Evolutionary conservation across 345 rosid species (phyloP).

Genomic region (Salix arbutifolia): DNA sequence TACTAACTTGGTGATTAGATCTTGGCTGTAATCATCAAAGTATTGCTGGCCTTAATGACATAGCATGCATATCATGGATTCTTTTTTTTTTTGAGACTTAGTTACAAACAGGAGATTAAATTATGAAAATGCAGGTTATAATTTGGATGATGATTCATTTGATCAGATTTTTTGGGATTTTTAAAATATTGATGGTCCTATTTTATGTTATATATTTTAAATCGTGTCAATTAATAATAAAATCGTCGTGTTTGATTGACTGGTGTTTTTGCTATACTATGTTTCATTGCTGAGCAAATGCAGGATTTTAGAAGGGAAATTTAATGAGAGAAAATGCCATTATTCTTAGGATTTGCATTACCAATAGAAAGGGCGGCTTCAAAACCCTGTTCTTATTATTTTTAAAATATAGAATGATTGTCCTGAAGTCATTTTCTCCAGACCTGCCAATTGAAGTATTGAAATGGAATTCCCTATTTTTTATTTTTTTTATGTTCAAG

Average conservation of each 20-base stretch:
- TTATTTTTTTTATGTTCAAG: neutral
- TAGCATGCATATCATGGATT: neutral
- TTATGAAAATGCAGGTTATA: neutral
- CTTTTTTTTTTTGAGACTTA: neutral
- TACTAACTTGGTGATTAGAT: neutral
- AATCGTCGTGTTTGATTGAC: neutral
- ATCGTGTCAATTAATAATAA: neutral
- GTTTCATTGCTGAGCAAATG: constrained; percentile 18
- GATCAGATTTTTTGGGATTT: too few species aligned
- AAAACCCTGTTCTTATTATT: neutral
- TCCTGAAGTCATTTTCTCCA: constrained; percentile 1
- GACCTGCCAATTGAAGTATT: neutral
- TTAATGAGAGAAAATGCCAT: constrained; percentile 1
- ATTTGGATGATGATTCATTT: neutral
- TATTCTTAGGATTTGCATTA: neutral
- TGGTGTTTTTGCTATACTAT: neutral
- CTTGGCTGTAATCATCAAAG: neutral
- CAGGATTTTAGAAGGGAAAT: constrained; percentile 3
- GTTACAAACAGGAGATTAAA: neutral
- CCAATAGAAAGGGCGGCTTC: neutral
- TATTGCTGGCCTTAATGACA: neutral
- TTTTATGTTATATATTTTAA: neutral
- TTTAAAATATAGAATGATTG: neutral
- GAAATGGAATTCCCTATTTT: neutral
- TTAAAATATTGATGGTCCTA: too few species aligned